Evolutionary conservation across 83 land plant genomes (phyloP), one percentile per base, ranked within the genome.

Genomic region (Diphasiastrum complanatum): DNA sequence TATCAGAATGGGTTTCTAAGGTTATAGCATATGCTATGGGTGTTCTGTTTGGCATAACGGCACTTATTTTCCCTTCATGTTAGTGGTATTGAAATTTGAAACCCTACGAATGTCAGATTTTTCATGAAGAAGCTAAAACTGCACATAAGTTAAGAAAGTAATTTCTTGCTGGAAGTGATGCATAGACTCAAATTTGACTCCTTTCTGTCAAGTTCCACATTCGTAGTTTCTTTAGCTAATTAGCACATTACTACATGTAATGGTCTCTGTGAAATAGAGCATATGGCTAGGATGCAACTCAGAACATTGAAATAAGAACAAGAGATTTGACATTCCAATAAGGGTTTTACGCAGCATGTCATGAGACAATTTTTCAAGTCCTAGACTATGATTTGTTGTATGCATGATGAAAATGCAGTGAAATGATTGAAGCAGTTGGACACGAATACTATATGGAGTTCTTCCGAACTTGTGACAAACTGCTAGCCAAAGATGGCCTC

Each of bases 381-480:
- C 33, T 23, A 51, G 6, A 20, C 60, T 49, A 4, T 33, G 23
- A 11, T 28, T 24, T 64, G n/a, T n/a, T n/a, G n/a, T n/a, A n/a
- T n/a, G n/a, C 31, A 22, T 22, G 10, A 45, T 1, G 2, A 18
- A 65, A 43, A 34, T 72, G 48, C 77, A 93, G 99, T 73, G 99
- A 89, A 72, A 93, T 93, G 98, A 27, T 92, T 46, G 99, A 89
- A 79, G 72, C 71, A 28, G 96, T 93, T 22, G 99, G 99, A 14
- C 92, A 89, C 63, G 96, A 89, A 69, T 90, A 59, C 71, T 81
- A 81, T 62, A 82, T 70, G 26, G 92, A 89, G 10, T 93, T 79
- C 69, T 93, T 93, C 66, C 52, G 77, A n/a, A 75, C 80, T 30
- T 89, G 96, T 60, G 96, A 93, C 29, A 70, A 82, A 19, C 75